Percentiles rank a stretch among this genome's conserved stretches.
Evolutionary conservation across 441 rosid species (phyloP).

Genomic region (Brassica balearica): DNA sequence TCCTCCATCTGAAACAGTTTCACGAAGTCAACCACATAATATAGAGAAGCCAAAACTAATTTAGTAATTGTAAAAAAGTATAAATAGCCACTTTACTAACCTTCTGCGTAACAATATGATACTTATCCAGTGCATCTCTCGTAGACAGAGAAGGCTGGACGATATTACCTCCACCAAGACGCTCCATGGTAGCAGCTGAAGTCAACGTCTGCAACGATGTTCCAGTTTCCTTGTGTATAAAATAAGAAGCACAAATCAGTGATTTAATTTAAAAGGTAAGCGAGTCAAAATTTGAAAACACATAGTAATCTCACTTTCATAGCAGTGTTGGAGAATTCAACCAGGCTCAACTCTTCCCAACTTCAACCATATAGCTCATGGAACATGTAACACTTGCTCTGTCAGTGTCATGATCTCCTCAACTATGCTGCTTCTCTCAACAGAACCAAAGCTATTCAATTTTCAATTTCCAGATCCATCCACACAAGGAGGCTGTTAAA

Average conservation of each 20-base stretch:
- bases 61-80: constrained; percentile 5
- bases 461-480: too few species aligned
- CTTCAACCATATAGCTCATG: too few species aligned
- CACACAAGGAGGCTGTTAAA: too few species aligned
- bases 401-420: too few species aligned
- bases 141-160: constrained; percentile 80
- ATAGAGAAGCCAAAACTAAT: constrained; percentile 14
- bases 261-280: constrained; percentile 17
- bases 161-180: constrained; percentile 51
- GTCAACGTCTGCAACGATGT: constrained; percentile 58
- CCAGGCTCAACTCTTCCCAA: constrained; percentile 52
- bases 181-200: constrained; percentile 44
- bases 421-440: too few species aligned
- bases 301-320: constrained; percentile 56
- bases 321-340: constrained; percentile 57
- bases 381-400: too few species aligned
- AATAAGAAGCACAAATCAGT: constrained; percentile 38
- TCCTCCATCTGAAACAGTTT: too few species aligned
- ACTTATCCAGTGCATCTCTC: constrained; percentile 95
- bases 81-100: constrained; percentile 45
- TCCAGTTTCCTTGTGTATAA: constrained; percentile 60
- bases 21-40: constrained; percentile 33
- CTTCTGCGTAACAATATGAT: constrained; percentile 81
- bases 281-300: constrained; percentile 25
- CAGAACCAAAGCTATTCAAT: too few species aligned